A percentile compares a stretch with the other conserved stretches of the same genome.
phyloP scores from a whole-genome alignment of 2,329 filamentous ascomycete genomes.

The Pleoardoris graminearum region DNA sequence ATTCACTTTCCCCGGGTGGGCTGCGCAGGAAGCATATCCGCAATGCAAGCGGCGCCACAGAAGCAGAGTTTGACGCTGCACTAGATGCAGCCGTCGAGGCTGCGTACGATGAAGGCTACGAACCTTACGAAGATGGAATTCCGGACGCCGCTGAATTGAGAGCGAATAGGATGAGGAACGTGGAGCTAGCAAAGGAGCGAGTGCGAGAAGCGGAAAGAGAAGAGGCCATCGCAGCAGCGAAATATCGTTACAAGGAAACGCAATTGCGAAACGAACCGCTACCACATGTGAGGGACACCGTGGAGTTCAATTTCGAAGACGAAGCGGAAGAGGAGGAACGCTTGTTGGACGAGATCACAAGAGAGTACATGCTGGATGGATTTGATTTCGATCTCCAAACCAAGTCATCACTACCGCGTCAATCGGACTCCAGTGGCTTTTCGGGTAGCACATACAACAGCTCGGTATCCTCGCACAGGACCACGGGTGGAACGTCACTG shows the following conservation, averaged over 20 bases:
- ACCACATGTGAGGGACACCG: constrained; percentile 44
- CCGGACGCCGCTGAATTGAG: constrained; percentile 36
- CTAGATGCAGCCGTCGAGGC: constrained; percentile 94
- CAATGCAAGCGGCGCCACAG: constrained; percentile 70
- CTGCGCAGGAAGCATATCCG: constrained; percentile 72
- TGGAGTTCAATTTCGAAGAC: constrained; percentile 39
- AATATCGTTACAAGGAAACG: constrained; percentile 59
- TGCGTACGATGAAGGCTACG: constrained; percentile 89
- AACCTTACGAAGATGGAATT: constrained; percentile 65
- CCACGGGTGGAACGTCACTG: constrained; percentile 67
- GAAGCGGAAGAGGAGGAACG: constrained; percentile 56
- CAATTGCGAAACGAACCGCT: constrained; percentile 52
- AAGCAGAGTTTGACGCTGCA: constrained; percentile 91
- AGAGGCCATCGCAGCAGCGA: constrained; percentile 63
- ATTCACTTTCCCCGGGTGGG: constrained; percentile 75
- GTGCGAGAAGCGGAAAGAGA: constrained; percentile 75
- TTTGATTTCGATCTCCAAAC: constrained; percentile 74
- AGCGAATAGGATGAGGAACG: constrained; percentile 56
- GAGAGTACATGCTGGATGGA: constrained; percentile 78
- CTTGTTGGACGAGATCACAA: constrained; percentile 81
- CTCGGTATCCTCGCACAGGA: constrained; percentile 72
- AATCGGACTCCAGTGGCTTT: constrained; percentile 79
- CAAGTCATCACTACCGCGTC: constrained; percentile 70
- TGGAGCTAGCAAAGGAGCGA: constrained; percentile 75
- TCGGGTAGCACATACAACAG: constrained; percentile 82